Conservation (phyloP, 345 rosid species). For the Lepidium sativum region DNA sequence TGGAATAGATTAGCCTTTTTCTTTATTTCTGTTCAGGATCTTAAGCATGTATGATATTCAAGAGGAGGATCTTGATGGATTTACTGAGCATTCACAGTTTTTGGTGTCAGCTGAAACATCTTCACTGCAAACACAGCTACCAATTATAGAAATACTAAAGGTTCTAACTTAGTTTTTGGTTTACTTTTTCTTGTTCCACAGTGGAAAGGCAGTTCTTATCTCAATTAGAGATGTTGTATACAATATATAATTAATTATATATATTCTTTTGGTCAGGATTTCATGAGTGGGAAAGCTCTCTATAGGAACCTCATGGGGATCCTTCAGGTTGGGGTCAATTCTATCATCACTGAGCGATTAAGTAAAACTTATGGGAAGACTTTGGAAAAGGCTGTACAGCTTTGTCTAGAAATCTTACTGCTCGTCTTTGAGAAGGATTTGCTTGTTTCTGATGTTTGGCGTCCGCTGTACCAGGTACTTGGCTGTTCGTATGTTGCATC, state of each 20-base stretch:
- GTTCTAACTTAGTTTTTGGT: constrained; percentile 25
- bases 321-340: constrained; percentile 76
- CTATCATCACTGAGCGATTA: constrained; percentile 60
- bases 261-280: constrained; percentile 50
- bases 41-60: constrained; percentile 70
- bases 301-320: constrained; percentile 83
- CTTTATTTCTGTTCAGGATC: constrained; percentile 46
- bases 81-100: constrained; percentile 44
- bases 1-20: neutral
- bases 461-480: constrained; percentile 79
- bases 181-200: neutral
- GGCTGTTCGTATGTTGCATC: neutral
- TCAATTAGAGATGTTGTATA: constrained; percentile 7
- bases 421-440: constrained; percentile 78
- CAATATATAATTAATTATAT: neutral
- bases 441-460: constrained; percentile 82
- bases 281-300: constrained; percentile 93
- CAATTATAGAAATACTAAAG: constrained; percentile 77
- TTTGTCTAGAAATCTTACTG: constrained; percentile 71
- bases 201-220: constrained; percentile 2
- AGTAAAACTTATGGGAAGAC: constrained; percentile 69
- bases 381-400: constrained; percentile 86
- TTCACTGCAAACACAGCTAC: constrained; percentile 69
- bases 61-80: constrained; percentile 70
- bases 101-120: constrained; percentile 40